These are phyloP conservation scores for Venturia oleaginea DNA, from an alignment of 2,329 filamentous ascomycete genomes.

Conservation along the genomic window DNA sequence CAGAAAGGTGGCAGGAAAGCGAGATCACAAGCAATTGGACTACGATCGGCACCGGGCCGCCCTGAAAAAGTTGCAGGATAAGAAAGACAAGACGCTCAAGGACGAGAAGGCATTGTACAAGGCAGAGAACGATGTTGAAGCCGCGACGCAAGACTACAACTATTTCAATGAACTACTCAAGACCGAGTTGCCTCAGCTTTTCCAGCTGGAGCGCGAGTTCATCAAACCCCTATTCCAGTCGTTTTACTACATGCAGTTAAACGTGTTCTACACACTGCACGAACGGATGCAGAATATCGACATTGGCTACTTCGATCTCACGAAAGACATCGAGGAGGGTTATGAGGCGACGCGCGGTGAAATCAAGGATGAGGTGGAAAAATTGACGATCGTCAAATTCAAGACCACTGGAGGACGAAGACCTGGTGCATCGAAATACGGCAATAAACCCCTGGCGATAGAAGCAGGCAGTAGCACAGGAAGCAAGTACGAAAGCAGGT, in stretches of 20 bases:
- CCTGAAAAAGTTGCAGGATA: conserved; percentile 92
- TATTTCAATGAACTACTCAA: conserved; percentile 98
- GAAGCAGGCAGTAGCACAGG: conserved; percentile 18
- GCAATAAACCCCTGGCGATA: conserved; percentile 27
- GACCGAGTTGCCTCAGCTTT: conserved; percentile 87
- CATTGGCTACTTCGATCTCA: conserved; percentile 95
- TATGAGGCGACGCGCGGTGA: conserved; percentile 85
- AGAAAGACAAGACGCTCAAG: conserved; percentile 92
- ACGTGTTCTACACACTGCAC: conserved; percentile 97
- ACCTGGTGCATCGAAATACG: conserved; percentile 29
- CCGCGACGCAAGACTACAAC: conserved; percentile 90
- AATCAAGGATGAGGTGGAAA: conserved; percentile 76
- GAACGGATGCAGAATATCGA: conserved; percentile 97
- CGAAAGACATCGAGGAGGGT: conserved; percentile 81
- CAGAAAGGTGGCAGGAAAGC: conserved; percentile 77
- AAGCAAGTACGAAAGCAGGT: conserved; percentile 28
- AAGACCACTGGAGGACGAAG: conserved; percentile 66
- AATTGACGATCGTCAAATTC: conserved; percentile 77
- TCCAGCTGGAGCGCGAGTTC: conserved; percentile 82
- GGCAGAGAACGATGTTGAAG: conserved; percentile 82
- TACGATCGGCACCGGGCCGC: conserved; percentile 78
- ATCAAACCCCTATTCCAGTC: conserved; percentile 96
- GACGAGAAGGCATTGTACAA: conserved; percentile 97
- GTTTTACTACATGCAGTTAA: conserved; percentile 99
- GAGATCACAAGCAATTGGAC: conserved; percentile 95